These are phyloP conservation scores for Fusarium tjaetaba DNA, from an alignment of 2,329 filamentous ascomycete genomes.

Conservation along the genomic window DNA sequence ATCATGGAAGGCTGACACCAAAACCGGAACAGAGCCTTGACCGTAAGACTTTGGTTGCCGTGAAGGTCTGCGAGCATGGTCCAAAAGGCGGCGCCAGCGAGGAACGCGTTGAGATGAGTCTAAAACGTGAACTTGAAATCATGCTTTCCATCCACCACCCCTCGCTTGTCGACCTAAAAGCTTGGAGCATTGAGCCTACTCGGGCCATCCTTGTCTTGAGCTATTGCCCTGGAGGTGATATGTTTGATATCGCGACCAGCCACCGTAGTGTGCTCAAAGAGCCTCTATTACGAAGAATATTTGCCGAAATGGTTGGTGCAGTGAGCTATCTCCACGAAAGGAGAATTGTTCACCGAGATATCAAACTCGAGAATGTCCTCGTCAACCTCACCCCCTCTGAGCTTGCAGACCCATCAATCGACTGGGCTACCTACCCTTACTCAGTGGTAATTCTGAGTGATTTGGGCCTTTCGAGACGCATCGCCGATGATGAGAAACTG, in stretches of 20 bases:
- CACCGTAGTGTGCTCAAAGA: constrained; percentile 75
- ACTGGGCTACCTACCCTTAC: constrained; percentile 81
- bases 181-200: constrained; percentile 85
- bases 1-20: constrained; percentile 47
- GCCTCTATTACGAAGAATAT: constrained; percentile 81
- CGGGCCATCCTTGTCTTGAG: constrained; percentile 87
- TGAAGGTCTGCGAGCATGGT: constrained; percentile 96
- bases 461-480: constrained; percentile 86
- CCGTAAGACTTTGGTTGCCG: constrained; percentile 85
- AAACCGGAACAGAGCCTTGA: constrained; percentile 52
- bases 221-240: constrained; percentile 92
- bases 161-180: constrained; percentile 89
- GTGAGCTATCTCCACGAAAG: constrained; percentile 85
- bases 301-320: constrained; percentile 87
- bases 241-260: constrained; percentile 89
- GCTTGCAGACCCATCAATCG: constrained; percentile 68
- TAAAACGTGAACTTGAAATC: constrained; percentile 95
- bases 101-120: constrained; percentile 89
- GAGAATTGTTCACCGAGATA: constrained; percentile 93
- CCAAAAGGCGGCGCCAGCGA: constrained; percentile 93
- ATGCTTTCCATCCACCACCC: constrained; percentile 89
- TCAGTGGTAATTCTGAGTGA: constrained; percentile 91
- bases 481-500: constrained; percentile 87
- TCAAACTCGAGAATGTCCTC: constrained; percentile 96
- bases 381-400: constrained; percentile 81